phyloP scores from a whole-genome alignment of 805 yeast genomes.

The Pachysolen tannophilus region DNA sequence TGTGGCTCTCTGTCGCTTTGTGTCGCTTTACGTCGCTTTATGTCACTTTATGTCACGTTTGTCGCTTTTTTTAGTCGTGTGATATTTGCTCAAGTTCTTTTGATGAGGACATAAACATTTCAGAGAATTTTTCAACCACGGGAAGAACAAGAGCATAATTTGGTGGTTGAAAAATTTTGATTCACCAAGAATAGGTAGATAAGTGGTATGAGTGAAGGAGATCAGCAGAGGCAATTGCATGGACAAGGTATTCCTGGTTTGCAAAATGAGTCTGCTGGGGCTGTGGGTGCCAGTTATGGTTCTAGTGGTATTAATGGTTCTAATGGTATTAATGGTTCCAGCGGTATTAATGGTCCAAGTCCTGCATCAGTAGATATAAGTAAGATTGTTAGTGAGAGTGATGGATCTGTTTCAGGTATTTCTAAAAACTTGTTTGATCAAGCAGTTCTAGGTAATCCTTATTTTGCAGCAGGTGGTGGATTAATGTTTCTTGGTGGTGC shows the following conservation, averaged over 20 bases:
- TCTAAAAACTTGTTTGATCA: conserved; percentile 36
- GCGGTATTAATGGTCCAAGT: not conserved
- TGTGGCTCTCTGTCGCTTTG: no score
- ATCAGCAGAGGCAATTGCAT: not conserved
- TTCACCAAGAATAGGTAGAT: no score
- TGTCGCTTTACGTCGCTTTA: no score
- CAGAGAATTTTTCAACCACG: no score
- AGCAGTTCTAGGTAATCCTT: conserved; percentile 70
- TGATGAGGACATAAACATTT: no score
- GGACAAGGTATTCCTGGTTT: not conserved
- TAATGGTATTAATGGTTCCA: not conserved
- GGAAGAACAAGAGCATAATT: no score
- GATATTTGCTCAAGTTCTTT: no score
- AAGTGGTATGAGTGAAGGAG: no score
- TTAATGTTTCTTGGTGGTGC: conserved; percentile 92
- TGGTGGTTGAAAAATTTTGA: no score
- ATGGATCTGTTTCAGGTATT: conserved; percentile 29
- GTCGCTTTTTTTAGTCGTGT: no score
- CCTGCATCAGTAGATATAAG: conserved; percentile 21
- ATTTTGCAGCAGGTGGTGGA: conserved; percentile 98
- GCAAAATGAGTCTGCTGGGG: not conserved
- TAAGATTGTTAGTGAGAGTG: conserved; percentile 20
- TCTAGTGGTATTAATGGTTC: not conserved
- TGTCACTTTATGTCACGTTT: no score
- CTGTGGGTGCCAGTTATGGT: not conserved